Evolutionary conservation across 192 early-diverging fungal species (phyloP), one percentile per base, ranked within the genome.

Genomic region (Linnemannia hyalina): DNA sequence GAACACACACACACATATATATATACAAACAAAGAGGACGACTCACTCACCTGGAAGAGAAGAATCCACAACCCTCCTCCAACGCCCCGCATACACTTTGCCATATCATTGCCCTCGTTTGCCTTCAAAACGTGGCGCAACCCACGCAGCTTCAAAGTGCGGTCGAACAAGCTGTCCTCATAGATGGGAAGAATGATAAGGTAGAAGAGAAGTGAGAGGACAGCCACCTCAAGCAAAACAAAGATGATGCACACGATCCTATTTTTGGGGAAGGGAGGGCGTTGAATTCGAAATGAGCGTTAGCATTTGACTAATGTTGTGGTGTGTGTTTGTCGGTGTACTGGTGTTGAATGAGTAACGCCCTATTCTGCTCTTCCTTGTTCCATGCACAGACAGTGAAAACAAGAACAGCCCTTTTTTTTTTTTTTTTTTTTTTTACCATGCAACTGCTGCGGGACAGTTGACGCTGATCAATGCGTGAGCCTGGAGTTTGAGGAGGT

Each of bases 361-460:
- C 29, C 60, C 11, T 65, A 5, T 29, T 65, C 49, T 22, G 49
- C 18, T 26, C 9, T 29, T 44, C 29, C 29, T 60, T 47, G 74
- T 29, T 44, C 29, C 29, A 75, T 47, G 74, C 49, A 75, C 54
- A 75, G 74, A 41, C 74, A 32, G 71, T 18, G 38, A 9, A 11
- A 22, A 40, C 6, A n/a, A 10, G 32, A 68, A 38, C 9, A 41
- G 69, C 16, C 35, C 6, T 36, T 38, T 47, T 38, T 69, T 76
- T 47, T 47, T 38, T 69, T 76, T 69, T 76, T 47, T 38, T 69
- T 76, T 23, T 22, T 47, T 38, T 69, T 76, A 85, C 94, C 94
- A 95, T 26, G 93, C 91, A 4, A 94, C 83, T 85, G 93, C 92
- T 0, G 78, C 85, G n/a, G 93, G 93, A 44, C 92, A 90, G 5